These are phyloP conservation scores for Camelina neglecta DNA, from an alignment of 345 rosid species.

Conservation along the genomic window DNA sequence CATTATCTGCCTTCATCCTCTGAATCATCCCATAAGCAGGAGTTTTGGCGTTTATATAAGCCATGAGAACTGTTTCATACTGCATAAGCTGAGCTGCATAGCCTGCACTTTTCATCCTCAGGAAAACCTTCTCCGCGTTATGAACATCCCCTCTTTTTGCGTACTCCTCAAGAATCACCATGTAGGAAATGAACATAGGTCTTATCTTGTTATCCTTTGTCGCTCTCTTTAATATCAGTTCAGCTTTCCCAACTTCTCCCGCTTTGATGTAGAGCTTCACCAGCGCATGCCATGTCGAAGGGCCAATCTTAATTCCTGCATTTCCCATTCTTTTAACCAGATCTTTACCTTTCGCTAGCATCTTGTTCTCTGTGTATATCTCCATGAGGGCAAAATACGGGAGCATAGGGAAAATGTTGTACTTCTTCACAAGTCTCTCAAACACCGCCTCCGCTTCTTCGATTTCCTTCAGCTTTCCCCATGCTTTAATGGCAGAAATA, in stretches of 20 bases:
- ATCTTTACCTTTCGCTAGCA: slow-evolving; percentile 72
- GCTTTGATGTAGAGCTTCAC: slow-evolving; percentile 73
- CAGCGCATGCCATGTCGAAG: slow-evolving; percentile 75
- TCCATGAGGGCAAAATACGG: slow-evolving; percentile 64
- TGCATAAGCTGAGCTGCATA: slow-evolving; percentile 61
- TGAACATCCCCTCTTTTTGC: slow-evolving; percentile 79
- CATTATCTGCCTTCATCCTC: slow-evolving; percentile 79
- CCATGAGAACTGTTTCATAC: slow-evolving; percentile 56
- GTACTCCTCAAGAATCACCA: slow-evolving; percentile 69
- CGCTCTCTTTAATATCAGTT: slow-evolving; percentile 68
- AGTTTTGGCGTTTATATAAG: slow-evolving; percentile 64
- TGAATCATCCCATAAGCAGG: slow-evolving; percentile 87
- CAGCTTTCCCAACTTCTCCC: slow-evolving; percentile 87
- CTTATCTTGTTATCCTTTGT: slow-evolving; percentile 50
- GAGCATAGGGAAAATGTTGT: slow-evolving; percentile 54
- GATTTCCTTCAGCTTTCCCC: slow-evolving; percentile 74
- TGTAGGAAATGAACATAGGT: slow-evolving; percentile 70
- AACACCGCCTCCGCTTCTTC: slow-evolving; percentile 87
- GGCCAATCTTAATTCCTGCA: slow-evolving; percentile 68
- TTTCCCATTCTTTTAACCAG: slow-evolving; percentile 68
- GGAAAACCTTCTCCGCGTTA: slow-evolving; percentile 76
- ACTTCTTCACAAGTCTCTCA: slow-evolving; percentile 50
- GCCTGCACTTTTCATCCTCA: slow-evolving; percentile 72
- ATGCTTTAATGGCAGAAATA: slow-evolving; percentile 74
- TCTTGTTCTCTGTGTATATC: slow-evolving; percentile 76